Percentiles rank a stretch among this genome's conserved stretches.
phyloP scores from a whole-genome alignment of 2,329 filamentous ascomycete species.

The Hymenoscyphus linearis region DNA sequence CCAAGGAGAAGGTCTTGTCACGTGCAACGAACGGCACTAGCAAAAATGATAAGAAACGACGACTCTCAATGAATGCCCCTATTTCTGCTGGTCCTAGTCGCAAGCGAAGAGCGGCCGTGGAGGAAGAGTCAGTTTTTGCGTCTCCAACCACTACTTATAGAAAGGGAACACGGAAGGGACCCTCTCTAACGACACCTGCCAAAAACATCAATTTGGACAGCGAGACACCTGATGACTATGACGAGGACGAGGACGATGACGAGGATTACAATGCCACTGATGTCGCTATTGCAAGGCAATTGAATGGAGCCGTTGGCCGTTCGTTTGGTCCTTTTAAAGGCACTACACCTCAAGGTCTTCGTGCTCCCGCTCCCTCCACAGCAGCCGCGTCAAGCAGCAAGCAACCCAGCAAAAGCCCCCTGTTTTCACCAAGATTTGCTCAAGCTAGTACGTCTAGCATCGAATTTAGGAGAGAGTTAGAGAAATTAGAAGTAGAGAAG shows the following conservation, averaged over 20 bases:
- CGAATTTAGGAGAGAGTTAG: not conserved
- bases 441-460: not conserved
- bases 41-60: not conserved
- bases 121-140: not conserved
- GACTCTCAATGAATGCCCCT: not conserved
- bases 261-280: constrained; percentile 14
- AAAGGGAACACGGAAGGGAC: constrained; percentile 17
- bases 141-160: constrained; percentile 7
- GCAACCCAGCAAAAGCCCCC: not conserved
- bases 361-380: not conserved
- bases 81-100: constrained; percentile 5
- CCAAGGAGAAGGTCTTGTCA: constrained; percentile 11
- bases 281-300: constrained; percentile 15
- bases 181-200: constrained; percentile 21
- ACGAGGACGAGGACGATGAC: constrained; percentile 16
- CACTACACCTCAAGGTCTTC: not conserved
- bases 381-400: not conserved
- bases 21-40: not conserved
- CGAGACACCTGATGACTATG: constrained; percentile 9
- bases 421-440: not conserved
- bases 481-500: not conserved
- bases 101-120: not conserved
- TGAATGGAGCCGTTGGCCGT: constrained; percentile 4
- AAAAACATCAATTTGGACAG: constrained; percentile 15
- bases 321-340: not conserved